A percentile compares a stretch with the other conserved stretches of the same genome.
These are phyloP conservation scores for Alternaria triticimaculans DNA, from an alignment of 2,329 filamentous ascomycete species.

Conservation along the genomic window DNA sequence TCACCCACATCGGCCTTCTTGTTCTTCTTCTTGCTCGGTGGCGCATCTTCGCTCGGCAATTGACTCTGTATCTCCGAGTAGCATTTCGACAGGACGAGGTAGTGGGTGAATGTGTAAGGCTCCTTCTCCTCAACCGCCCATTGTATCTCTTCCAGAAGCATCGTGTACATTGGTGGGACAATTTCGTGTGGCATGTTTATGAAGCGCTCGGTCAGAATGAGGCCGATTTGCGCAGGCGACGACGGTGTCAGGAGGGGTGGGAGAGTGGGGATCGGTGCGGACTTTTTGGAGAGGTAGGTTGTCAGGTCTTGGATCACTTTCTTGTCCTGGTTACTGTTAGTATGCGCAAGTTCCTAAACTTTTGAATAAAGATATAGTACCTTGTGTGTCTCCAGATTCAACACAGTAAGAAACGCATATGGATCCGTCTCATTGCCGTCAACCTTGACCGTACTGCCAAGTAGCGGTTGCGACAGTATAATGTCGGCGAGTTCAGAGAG, in stretches of 20 bases:
- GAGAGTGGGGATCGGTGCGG: constrained; percentile 60
- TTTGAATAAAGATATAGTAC: constrained; percentile 38
- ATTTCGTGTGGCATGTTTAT: constrained; percentile 98
- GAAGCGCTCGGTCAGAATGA: constrained; percentile 89
- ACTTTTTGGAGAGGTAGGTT: constrained; percentile 68
- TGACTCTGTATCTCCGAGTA: constrained; percentile 87
- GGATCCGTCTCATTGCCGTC: constrained; percentile 92
- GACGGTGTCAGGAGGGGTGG: constrained; percentile 45
- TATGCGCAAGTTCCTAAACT: no score
- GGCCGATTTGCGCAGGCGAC: constrained; percentile 67
- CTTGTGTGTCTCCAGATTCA: constrained; percentile 81
- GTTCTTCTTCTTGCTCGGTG: constrained; percentile 54
- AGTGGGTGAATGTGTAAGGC: constrained; percentile 92
- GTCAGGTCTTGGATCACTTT: constrained; percentile 73
- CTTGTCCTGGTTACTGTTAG: constrained; percentile 61
- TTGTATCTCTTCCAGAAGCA: constrained; percentile 90
- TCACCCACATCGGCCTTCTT: constrained; percentile 39
- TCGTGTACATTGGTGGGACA: constrained; percentile 90
- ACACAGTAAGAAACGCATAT: constrained; percentile 87
- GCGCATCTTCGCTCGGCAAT: constrained; percentile 62
- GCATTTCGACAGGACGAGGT: constrained; percentile 88
- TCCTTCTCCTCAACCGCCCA: constrained; percentile 89
- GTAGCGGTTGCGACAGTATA: constrained; percentile 82
- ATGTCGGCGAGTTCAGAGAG: constrained; percentile 85
- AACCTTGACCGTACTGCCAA: constrained; percentile 97